Evolutionary conservation across 163 green algal species (phyloP).

Genomic region (Coccomyxa subellipsoidea): DNA sequence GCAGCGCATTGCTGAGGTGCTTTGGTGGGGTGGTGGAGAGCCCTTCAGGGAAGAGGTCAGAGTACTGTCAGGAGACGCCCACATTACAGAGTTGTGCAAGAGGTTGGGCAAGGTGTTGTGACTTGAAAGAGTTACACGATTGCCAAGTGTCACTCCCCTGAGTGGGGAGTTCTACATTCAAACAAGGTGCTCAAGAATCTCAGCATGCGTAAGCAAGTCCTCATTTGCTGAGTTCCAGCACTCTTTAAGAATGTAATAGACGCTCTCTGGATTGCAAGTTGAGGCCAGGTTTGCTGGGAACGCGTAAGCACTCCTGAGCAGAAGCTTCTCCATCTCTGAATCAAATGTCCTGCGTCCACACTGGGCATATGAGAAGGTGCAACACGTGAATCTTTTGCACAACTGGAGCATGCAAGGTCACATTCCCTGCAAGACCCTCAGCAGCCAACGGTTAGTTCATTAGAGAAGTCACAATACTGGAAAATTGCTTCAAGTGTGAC

Average conservation of each 20-base stretch:
- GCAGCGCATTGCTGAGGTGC: not conserved
- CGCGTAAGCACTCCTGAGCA: not conserved
- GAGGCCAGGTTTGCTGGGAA: not conserved
- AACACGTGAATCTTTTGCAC: not conserved
- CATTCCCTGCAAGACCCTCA: too few species aligned
- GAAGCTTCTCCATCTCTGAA: not conserved
- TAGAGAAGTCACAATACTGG: too few species aligned
- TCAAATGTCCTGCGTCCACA: not conserved
- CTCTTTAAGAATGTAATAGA: not conserved
- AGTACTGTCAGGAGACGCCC: not conserved
- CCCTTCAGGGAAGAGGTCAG: not conserved
- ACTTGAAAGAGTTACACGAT: not conserved
- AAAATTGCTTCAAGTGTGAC: too few species aligned
- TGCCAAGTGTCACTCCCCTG: not conserved
- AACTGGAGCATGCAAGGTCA: too few species aligned
- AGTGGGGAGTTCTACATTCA: too few species aligned
- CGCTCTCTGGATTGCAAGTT: not conserved
- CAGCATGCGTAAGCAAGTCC: too few species aligned
- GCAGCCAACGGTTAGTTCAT: too few species aligned
- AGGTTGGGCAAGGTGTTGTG: not conserved
- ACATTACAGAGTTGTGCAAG: not conserved
- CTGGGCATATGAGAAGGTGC: not conserved
- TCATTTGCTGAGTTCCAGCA: not conserved
- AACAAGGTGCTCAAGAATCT: too few species aligned
- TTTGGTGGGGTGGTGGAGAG: conserved; percentile 1